Conservation (phyloP, 139 green algal species). For the Chlamydomonas applanata region DNA sequence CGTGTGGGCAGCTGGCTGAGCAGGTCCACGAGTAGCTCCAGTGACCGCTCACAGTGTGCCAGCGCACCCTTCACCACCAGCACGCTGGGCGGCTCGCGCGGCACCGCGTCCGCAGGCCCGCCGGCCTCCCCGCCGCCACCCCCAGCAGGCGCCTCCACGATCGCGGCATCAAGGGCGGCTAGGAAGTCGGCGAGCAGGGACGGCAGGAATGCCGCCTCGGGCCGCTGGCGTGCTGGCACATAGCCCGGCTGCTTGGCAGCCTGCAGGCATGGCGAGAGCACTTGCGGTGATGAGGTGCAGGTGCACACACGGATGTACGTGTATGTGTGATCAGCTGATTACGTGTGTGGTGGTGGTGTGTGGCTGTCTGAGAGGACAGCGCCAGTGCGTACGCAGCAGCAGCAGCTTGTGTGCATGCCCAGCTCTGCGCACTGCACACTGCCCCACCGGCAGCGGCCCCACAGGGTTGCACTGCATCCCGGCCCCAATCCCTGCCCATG, state of each 20-base stretch:
- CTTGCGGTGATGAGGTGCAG: too few relatives aligned
- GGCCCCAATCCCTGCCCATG: too few relatives aligned
- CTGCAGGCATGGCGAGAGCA: background rate
- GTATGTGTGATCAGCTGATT: too few relatives aligned
- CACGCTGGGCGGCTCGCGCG: background rate
- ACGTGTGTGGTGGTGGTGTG: too few relatives aligned
- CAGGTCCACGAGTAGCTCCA: conserved; percentile 90
- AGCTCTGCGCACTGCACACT: background rate
- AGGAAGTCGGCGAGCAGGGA: conserved; percentile 75
- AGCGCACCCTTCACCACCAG: conserved; percentile 26
- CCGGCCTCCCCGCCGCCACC: background rate
- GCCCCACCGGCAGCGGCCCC: background rate
- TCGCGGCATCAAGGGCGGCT: conserved; percentile 23
- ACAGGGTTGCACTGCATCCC: background rate
- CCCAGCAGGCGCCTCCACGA: background rate
- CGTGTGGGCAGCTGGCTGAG: conserved; percentile 58
- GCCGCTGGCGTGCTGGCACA: conserved; percentile 45
- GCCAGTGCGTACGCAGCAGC: too few relatives aligned
- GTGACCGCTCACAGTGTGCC: conserved; percentile 81
- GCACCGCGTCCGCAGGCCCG: conserved; percentile 3
- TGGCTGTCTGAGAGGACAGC: too few relatives aligned
- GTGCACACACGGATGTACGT: too few relatives aligned
- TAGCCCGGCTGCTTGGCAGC: conserved; percentile 34
- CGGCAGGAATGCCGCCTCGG: conserved; percentile 78
- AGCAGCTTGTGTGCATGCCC: too few relatives aligned